Base-by-base conservation (phyloP, 768 basidiomycete species). In the Flagelloscypha sp. region DNA sequence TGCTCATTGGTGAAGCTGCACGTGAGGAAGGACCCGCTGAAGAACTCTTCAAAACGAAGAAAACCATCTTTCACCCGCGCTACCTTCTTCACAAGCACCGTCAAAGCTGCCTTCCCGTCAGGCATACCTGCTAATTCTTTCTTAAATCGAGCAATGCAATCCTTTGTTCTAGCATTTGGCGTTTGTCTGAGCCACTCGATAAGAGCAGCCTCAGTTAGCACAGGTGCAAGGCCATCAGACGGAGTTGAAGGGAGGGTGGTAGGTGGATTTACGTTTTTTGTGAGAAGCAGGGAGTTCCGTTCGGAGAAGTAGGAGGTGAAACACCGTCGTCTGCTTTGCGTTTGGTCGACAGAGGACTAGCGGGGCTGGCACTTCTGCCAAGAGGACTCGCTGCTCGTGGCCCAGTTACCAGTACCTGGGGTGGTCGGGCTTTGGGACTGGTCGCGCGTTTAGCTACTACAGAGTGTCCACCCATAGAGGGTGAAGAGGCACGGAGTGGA, bases 401-500 rank as follows among this genome's bases (percentile, higher is more conserved):
- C 66, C 6, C 77, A 82, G 35, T 63, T 68, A 11, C 69, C 76
- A 40, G 79, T 65, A 49, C 72, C 78, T 2, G 55, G 47, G 41
- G 56, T 58, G 29, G 56, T 52, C 8, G 68, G 7, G 57, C 63
- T 48, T 84, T 85, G 4, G 86, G 87, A 42, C 84, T 87, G 1
- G 85, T 88, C 3, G 87, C 87, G 12, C 87, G 76, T 57, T 82
- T 83, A 2, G 87, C 87, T 11, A 92, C 74, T 16, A 84, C 50
- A 2, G 80, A 84, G 57, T 87, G 84, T 0, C 85, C 86, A 24
- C 82, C 78, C 44, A 79, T 65, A 19, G 66, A 64, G 6, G 76
- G 61, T 4, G 68, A 58, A 27, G 70, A 58, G 7, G 60, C 61
- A 7, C 79, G 80, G 3, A 83, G 84, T 19, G 61, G 55, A 9